Base-by-base conservation (phyloP, 2,329 filamentous ascomycete species). In the Diatrype stigma region DNA sequence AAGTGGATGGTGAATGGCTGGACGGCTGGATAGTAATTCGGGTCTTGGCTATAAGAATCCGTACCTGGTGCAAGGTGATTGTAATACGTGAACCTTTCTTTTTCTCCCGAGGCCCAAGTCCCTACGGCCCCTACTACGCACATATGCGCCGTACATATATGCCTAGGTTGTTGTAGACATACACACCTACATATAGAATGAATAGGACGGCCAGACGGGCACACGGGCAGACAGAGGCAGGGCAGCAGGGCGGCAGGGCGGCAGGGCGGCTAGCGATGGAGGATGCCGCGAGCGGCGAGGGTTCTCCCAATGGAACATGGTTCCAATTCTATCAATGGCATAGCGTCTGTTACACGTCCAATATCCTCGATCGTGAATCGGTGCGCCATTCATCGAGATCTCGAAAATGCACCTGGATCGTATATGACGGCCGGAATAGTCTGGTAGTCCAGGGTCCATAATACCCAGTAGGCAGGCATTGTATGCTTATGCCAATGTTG, bases 401-500 rank as follows among this genome's bases (percentile, higher is more conserved):
- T 63, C 53, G 56, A 57, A 64, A 65, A 60, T 56, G 58, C 60
- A 60, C 56, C 55, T 48, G 51, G 60, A 65, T 65, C 63, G 62
- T 60, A 59, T 60, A 58, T 61, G 53, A 54, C 55, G 50, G 49
- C 56, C n/a, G n/a, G n/a, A 57, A 56, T 55, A 54, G 54, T n/a
- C n/a, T n/a, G n/a, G n/a, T n/a, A n/a, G n/a, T n/a, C 58, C 57
- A 42, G 52, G 59, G 58, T 57, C 61, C 59, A 63, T 62, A 57
- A 64, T 64, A 59, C 61, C 42, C 44, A 38, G n/a, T n/a, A n/a
- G n/a, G n/a, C n/a, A n/a, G n/a, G n/a, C n/a, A n/a, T n/a, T 32
- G 38, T 30, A 42, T 32, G 37, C 48, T 48, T 45, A 53, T 49
- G 51, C 53, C 34, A 56, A 56, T 54, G 50, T 37, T 55, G 34